Evolutionary conservation across 768 basidiomycete species (phyloP), one percentile per base, ranked within the genome.

Genomic region (Boletus huronensis): DNA sequence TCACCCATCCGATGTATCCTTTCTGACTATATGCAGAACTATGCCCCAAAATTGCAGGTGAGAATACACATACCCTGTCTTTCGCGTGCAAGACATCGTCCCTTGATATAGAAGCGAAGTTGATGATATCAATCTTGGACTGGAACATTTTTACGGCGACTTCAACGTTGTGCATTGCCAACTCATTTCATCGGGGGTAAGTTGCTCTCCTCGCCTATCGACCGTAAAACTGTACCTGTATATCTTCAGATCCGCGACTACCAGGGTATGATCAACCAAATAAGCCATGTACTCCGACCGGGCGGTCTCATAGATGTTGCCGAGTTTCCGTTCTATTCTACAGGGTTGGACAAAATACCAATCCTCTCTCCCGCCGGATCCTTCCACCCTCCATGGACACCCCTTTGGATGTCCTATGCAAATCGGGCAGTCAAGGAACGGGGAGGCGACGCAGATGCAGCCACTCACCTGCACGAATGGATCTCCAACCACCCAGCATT

Each of bases 81-180:
- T 54, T 32, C 39, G 50, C 38, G 48, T 47, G 21, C 52, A 14
- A 31, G 49, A 59, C 49, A 40, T 48, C 21, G 26, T 48, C 21
- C 47, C 48, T 55, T 28, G 48, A 48, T 63, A 28, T 58, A 90
- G 88, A 75, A 88, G 85, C 62, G 89, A 92, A 68, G 80, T 90
- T 8, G 90, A 91, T 65, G 90, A 92, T 66, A 83, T 91, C 66
- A 92, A 92, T 70, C 80, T 90, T 17, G 89, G 90, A 3, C 73
- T 92, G 23, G 87, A 90, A 60, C 90, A 92, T 71, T 90, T 84
- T 67, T 88, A 86, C 63, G 84, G 84, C 10, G 79, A 84, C 55
- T 91, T 90, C 71, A 79, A 91, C 62, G 84, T 86, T 16, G 86
- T 87, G 0, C 88, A 90, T 63, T 80, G 81, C 31, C 82, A 85